Conservation (phyloP, 345 rosid genomes). For the Diplotaxis tenuifolia region DNA sequence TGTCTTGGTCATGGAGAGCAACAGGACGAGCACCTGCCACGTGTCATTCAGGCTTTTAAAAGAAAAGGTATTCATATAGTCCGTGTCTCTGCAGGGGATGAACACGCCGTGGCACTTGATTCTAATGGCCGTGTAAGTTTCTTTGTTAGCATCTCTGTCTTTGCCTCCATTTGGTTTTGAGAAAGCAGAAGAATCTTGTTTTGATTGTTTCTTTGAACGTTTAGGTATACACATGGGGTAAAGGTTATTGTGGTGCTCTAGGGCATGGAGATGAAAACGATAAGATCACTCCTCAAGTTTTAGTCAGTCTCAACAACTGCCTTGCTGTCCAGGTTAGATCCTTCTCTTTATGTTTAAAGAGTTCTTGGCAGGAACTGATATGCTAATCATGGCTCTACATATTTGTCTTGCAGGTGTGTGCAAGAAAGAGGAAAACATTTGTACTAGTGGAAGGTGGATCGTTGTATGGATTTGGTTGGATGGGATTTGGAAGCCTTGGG, state of each 20-base stretch:
- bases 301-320: constrained; percentile 59
- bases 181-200: neutral
- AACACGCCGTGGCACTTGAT: constrained; percentile 95
- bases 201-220: constrained; percentile 19
- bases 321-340: constrained; percentile 73
- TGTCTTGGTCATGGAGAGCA: constrained; percentile 99
- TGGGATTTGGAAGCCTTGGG: constrained; percentile 92
- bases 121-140: constrained; percentile 84
- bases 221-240: constrained; percentile 96
- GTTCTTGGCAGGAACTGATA: too few species aligned
- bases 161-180: neutral
- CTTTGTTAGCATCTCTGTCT: neutral
- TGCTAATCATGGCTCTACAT: neutral
- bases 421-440: constrained; percentile 92
- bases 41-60: constrained; percentile 67
- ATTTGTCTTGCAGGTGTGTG: constrained; percentile 73
- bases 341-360: too few species aligned
- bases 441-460: constrained; percentile 73
- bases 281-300: constrained; percentile 69
- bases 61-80: constrained; percentile 69
- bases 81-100: constrained; percentile 95
- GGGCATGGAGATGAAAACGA: constrained; percentile 97
- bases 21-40: constrained; percentile 79
- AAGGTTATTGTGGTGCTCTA: constrained; percentile 95
- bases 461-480: constrained; percentile 85